Conservation (phyloP, 441 rosid species). For the Euphorbia schlechtendalii region DNA sequence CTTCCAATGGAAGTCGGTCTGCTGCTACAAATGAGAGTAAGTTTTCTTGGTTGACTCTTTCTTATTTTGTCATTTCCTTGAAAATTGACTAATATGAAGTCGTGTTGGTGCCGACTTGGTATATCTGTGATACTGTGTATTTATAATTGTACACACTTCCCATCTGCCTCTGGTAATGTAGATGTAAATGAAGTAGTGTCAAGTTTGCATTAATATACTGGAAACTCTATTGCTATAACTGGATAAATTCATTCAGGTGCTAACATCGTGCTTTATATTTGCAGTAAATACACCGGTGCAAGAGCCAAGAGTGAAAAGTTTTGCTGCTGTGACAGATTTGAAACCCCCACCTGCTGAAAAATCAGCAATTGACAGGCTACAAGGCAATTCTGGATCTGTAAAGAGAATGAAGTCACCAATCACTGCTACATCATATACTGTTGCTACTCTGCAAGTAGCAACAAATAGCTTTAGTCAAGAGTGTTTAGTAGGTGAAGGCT, state of each 20-base stretch:
- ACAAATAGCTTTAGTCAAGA: slow-evolving; percentile 95
- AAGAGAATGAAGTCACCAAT: slow-evolving; percentile 73
- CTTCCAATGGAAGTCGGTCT: slow-evolving; percentile 50
- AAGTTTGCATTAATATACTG: not conserved
- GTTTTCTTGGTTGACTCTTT: slow-evolving; percentile 19
- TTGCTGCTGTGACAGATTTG: slow-evolving; percentile 60
- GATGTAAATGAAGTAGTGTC: not conserved
- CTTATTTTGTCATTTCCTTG: not conserved
- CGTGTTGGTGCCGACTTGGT: not conserved
- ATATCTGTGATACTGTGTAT: not conserved
- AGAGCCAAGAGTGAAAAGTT: slow-evolving; percentile 57
- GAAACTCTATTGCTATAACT: not conserved
- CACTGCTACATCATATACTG: slow-evolving; percentile 69
- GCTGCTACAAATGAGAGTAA: slow-evolving; percentile 38
- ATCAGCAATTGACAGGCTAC: slow-evolving; percentile 47
- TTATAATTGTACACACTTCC: not conserved
- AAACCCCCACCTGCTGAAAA: slow-evolving; percentile 72
- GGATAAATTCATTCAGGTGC: slow-evolving; percentile 2
- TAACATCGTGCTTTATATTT: slow-evolving; percentile 13
- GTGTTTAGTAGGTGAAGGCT: slow-evolving; percentile 88
- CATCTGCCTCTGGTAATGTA: not conserved
- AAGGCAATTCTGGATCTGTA: slow-evolving; percentile 60
- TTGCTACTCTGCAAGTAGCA: slow-evolving; percentile 79
- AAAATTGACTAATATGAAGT: not conserved
- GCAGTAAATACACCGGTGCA: slow-evolving; percentile 46